These are phyloP conservation scores for Sanghuangporus weigelae DNA, from an alignment of 1,284 basidiomycete genomes.

Conservation along the genomic window DNA sequence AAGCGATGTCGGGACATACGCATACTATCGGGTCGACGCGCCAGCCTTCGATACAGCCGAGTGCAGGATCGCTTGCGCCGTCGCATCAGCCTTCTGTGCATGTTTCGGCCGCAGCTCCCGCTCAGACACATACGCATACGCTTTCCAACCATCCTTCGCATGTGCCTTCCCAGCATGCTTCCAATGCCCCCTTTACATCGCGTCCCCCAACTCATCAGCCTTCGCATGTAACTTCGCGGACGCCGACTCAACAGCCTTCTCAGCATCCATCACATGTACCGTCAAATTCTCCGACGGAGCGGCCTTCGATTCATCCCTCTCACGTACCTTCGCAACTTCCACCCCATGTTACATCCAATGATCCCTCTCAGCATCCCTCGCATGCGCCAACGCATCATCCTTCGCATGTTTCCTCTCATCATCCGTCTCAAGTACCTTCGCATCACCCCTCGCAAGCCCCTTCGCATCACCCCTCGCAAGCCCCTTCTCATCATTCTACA, in stretches of 20 bases:
- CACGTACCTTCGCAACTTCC: neutral
- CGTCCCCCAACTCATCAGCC: neutral
- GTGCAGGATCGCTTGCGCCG: neutral
- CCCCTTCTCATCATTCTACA: neutral
- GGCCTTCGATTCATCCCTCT: neutral
- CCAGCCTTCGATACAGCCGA: neutral
- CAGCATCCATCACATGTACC: neutral
- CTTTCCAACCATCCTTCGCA: neutral
- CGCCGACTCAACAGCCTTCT: neutral
- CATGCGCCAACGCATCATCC: neutral
- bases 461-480: neutral
- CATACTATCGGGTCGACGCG: neutral
- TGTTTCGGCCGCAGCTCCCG: neutral
- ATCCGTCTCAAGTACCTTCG: neutral
- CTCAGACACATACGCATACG: neutral
- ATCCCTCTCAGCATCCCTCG: neutral
- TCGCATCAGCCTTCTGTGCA: neutral
- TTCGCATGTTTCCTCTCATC: constrained; percentile 1
- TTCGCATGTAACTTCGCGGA: neutral
- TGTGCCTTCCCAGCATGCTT: neutral
- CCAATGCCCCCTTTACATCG: neutral
- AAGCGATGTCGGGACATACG: neutral
- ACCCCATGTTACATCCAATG: neutral
- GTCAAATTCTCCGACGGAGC: neutral
- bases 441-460: neutral